Base-by-base conservation (phyloP, 805 yeast genomes). In the Wickerhamomyces canadensis region DNA sequence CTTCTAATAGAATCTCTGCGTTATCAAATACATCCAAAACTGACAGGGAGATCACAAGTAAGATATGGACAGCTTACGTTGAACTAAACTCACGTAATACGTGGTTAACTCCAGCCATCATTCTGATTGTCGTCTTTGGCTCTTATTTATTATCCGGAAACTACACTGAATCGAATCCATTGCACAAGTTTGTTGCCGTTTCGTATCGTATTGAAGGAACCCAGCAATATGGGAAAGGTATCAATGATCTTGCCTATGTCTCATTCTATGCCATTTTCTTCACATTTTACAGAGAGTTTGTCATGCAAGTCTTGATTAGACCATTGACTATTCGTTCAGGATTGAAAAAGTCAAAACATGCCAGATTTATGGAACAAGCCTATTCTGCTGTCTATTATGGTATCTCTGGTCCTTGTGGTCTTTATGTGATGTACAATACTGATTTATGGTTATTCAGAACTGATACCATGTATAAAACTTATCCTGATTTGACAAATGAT, bases 371-470 rank as follows among this genome's bases (percentile, higher is more conserved):
- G 80, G 99, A 93, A 61, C 99, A 93, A 66, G 72, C 88, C 7
- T 93, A 91, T 57, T 75, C 91, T 2, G 71, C 87, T 50, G 58
- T 85, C 42, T 93, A 93, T 63, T 88, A 81, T 56, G 84, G 89
- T 11, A 44, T 78, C 7, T 69, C 84, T 19, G 94, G 95, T 13
- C 94, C 96, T 0, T 69, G 81, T 40, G 99, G 98, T 2, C 65
- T 93, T 38, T 87, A 79, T 68, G 83, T 93, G 47, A 89, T 93
- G 98, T 72, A 72, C 49, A 67, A 72, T 34, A 74, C 83, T 30
- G 95, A 95, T 33, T 58, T 93, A 43, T 91, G 98, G 98, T 82
- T 70, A 55, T 93, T 93, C 62, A 74, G 84, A 57, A 93, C 97
- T 3, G 68, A 77, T 4, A 78, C 85, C 26, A 84, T 91, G 68